These are phyloP conservation scores for Amphicarpaea edgeworthii DNA, from an alignment of 306 rosid genomes.

Conservation along the genomic window DNA sequence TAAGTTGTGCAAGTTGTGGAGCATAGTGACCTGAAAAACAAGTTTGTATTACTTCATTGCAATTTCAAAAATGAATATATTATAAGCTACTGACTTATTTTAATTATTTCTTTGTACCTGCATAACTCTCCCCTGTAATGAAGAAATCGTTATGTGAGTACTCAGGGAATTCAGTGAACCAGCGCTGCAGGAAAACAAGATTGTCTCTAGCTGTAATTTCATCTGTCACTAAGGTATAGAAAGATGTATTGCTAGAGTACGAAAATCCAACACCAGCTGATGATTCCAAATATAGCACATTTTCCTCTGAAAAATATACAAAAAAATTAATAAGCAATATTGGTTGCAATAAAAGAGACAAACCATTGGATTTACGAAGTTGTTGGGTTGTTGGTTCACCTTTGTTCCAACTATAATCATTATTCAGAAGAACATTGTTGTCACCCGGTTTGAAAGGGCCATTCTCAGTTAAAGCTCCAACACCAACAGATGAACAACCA, in stretches of 20 bases:
- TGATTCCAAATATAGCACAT: conserved; percentile 69
- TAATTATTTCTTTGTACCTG: conserved; percentile 45
- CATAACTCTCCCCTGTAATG: conserved; percentile 76
- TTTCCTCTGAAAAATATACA: conserved; percentile 55
- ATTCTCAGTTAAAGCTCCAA: conserved; percentile 69
- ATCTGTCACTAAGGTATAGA: conserved; percentile 56
- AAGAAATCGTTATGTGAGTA: conserved; percentile 59
- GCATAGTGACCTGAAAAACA: conserved; percentile 67
- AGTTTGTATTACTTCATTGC: neutral
- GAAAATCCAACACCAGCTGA: conserved; percentile 89
- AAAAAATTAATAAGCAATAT: neutral
- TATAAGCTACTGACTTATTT: neutral
- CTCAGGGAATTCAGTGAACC: conserved; percentile 63
- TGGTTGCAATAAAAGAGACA: neutral
- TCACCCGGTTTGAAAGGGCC: conserved; percentile 72
- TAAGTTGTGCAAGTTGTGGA: conserved; percentile 76
- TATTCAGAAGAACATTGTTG: conserved; percentile 51
- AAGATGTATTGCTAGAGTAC: conserved; percentile 60
- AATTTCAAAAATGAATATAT: neutral
- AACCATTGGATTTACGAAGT: neutral
- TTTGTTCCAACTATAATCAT: conserved; percentile 68
- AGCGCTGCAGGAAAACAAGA: conserved; percentile 60
- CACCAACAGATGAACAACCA: conserved; percentile 77
- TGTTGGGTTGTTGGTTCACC: conserved; percentile 43
- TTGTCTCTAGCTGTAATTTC: conserved; percentile 68